Base-by-base conservation (phyloP, 805 yeast species). In the Schizosaccharomyces lindneri region DNA sequence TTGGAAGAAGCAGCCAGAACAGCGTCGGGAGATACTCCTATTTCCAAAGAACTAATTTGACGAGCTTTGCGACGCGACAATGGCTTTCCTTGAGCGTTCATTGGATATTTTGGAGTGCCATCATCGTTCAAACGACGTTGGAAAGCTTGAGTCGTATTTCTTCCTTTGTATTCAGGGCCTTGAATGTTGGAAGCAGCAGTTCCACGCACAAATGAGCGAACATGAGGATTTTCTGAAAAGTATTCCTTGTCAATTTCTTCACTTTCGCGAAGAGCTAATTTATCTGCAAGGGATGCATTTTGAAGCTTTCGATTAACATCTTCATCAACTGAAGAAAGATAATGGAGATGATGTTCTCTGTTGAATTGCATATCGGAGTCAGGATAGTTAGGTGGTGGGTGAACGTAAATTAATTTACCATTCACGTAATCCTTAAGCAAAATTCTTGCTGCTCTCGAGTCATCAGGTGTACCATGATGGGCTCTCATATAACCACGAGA, bases 391-490 rank as follows among this genome's bases (percentile, higher is more conserved):
- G 97, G 97, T 48, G 98, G 98, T 17, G 97, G 96, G 65, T 81
- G 83, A 55, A 86, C 83, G 69, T 78, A 89, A 59, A 87, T 74
- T 63, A 93, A 75, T 71, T 87, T 89, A 65, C 97, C 98, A 71
- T 80, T 86, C 32, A 94, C 97, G 67, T 88, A 93, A 72, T 93
- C 99, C 72, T 93, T 93, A 70, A 93, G 77, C 62, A 93, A 80
- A 66, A 86, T 85, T 71, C 99, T 79, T 55, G 96, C 82, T 15
- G 98, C 95, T 72, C 98, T 79, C 55, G 95, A 82, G 71, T 88
- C 94, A 75, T 93, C 99, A 2, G 98, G 97, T 69, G 97, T 97
- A 69, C 86, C 89, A 69, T 95, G 95, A 71, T 94, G 97, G 0
- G 96, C 85, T 41, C 73, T 67, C 94, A 87, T 89, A 71, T 81